These are phyloP conservation scores for Claviceps spartinae DNA, from an alignment of 2,329 filamentous ascomycete genomes.

Conservation along the genomic window DNA sequence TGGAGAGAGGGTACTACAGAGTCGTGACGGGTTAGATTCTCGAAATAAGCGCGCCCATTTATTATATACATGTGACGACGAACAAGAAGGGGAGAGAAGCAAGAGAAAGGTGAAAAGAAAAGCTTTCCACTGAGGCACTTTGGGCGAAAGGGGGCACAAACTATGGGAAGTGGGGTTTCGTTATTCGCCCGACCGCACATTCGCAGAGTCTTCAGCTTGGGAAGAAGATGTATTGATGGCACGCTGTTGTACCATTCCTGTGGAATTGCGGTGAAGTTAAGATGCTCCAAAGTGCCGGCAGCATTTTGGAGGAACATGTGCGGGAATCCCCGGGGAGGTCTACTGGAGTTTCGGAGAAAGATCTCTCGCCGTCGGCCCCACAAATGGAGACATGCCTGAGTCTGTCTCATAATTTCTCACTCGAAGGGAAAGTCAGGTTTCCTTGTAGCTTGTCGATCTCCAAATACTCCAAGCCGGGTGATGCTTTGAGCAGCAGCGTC, in stretches of 20 bases:
- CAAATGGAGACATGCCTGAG: conserved; percentile 6
- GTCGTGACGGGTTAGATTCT: not conserved
- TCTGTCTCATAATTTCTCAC: conserved; percentile 4
- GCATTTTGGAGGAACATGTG: conserved; percentile 8
- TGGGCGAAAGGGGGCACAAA: not conserved
- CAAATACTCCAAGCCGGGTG: too few species aligned
- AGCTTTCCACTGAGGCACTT: too few species aligned
- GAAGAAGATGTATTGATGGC: conserved; percentile 11
- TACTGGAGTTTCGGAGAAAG: not conserved
- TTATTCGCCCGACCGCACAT: conserved; percentile 10
- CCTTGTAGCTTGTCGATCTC: too few species aligned
- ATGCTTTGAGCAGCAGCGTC: too few species aligned
- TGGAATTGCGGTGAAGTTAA: conserved; percentile 13
- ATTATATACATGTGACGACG: too few species aligned
- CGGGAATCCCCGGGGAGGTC: conserved; percentile 3
- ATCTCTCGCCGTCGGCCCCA: not conserved
- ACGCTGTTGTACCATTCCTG: conserved; percentile 8
- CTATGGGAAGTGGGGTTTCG: conserved; percentile 3
- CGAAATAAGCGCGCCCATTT: too few species aligned
- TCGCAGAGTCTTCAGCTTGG: conserved; percentile 17
- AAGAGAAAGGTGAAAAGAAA: too few species aligned
- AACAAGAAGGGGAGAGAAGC: too few species aligned
- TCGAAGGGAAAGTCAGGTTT: conserved; percentile 1
- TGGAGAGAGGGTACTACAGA: conserved; percentile 11
- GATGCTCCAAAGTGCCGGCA: conserved; percentile 9